These are phyloP conservation scores for Leccinellum luteum DNA, from an alignment of 768 basidiomycete genomes.

Conservation along the genomic window DNA sequence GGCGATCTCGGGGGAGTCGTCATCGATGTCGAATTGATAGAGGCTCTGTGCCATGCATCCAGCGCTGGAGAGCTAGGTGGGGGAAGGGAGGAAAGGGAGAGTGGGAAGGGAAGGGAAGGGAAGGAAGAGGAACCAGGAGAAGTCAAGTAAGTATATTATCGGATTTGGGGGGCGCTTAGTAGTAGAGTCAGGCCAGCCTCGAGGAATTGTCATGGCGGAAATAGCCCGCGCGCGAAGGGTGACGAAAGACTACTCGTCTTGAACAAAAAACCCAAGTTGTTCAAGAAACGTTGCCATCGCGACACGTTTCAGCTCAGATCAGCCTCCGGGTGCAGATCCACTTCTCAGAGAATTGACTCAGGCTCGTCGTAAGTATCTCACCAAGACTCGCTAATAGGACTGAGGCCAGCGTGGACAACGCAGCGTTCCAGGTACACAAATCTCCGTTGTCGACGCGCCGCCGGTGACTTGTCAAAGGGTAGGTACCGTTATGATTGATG, in stretches of 20 bases:
- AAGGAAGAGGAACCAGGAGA: not conserved
- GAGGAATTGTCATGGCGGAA: slow-evolving; percentile 29
- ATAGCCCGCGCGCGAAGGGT: slow-evolving; percentile 16
- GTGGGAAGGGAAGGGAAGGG: slow-evolving; percentile 14
- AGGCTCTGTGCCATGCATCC: slow-evolving; percentile 31
- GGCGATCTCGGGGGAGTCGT: slow-evolving; percentile 60
- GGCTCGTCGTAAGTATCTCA: too few species aligned
- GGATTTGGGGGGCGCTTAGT: not conserved
- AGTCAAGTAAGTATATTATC: not conserved
- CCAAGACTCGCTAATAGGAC: too few species aligned
- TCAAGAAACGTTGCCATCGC: not conserved
- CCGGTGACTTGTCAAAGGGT: slow-evolving; percentile 7
- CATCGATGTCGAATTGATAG: slow-evolving; percentile 50
- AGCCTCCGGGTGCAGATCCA: too few species aligned
- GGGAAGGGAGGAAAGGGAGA: slow-evolving; percentile 6
- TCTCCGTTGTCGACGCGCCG: not conserved
- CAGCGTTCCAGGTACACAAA: not conserved
- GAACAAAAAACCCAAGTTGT: not conserved
- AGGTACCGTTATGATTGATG: not conserved
- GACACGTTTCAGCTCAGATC: not conserved
- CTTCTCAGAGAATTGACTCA: too few species aligned
- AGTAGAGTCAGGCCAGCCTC: slow-evolving; percentile 28
- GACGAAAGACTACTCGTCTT: not conserved
- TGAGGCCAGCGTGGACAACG: not conserved
- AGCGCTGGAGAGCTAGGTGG: slow-evolving; percentile 19